Evolutionary conservation across 768 basidiomycete species (phyloP).

Genomic region (Panaeolus papilionaceus): DNA sequence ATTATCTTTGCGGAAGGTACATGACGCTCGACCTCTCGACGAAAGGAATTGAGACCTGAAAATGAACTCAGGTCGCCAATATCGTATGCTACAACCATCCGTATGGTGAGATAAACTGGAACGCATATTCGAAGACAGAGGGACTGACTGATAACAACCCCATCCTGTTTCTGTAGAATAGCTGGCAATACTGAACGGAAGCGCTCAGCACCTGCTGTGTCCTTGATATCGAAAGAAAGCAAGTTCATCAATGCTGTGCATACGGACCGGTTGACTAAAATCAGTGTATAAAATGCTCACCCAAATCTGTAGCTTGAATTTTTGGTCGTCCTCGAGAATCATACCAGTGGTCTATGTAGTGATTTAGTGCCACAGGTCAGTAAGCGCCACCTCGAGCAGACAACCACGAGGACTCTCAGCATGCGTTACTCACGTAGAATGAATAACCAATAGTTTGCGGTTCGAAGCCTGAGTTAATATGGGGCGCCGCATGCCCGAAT

Average conservation of each 20-base stretch:
- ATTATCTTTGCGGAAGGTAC: not conserved
- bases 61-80: not conserved
- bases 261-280: no score
- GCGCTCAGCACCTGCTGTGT: not conserved
- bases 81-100: not conserved
- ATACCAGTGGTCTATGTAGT: not conserved
- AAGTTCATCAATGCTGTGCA: no score
- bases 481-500: no score
- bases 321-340: not conserved
- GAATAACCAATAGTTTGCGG: not conserved
- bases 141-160: not conserved
- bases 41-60: not conserved
- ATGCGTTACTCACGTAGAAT: not conserved
- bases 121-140: not conserved
- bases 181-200: not conserved
- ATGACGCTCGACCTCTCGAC: not conserved
- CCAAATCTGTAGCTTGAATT: slow-evolving; percentile 2
- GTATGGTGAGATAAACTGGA: not conserved
- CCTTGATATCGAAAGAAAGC: no score
- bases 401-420: no score
- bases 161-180: not conserved
- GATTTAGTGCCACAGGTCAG: no score
- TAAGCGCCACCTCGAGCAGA: no score
- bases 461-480: not conserved
- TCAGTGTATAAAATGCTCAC: not conserved